Evolutionary conservation across 139 green algal genomes (phyloP).

Genomic region (Yamagishiella unicocca): DNA sequence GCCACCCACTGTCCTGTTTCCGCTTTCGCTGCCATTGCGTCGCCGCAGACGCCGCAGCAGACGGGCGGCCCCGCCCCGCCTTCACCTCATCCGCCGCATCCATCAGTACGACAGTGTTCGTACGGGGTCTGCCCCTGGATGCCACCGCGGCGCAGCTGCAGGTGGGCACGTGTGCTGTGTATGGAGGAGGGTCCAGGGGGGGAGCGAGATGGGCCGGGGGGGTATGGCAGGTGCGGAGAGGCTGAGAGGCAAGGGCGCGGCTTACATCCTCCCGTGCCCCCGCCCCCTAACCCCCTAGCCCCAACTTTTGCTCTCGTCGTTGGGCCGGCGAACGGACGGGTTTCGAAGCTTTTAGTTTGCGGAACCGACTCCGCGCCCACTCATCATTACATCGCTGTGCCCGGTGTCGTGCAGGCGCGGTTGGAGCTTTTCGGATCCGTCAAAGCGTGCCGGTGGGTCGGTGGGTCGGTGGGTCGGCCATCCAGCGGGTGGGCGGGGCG

Average conservation of each 20-base stretch:
- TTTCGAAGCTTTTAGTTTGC: no score
- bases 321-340: no score
- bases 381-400: neutral
- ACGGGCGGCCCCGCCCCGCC: neutral
- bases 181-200: neutral
- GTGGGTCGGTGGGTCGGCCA: neutral
- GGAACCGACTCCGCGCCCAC: no score
- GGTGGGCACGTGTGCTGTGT: conserved; percentile 30
- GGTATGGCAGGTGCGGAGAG: no score
- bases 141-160: conserved; percentile 52
- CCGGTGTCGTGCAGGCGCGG: conserved; percentile 36
- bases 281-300: no score
- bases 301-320: no score
- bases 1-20: neutral
- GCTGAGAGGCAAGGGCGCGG: no score
- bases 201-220: neutral
- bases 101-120: conserved; percentile 80
- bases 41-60: neutral
- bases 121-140: conserved; percentile 81
- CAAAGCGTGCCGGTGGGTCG: conserved; percentile 55
- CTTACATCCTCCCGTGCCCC: no score
- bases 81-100: neutral
- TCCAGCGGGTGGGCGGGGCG: neutral
- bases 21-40: neutral
- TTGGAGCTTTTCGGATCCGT: conserved; percentile 77